Evolutionary conservation across 805 yeast genomes (phyloP).

Genomic region (Komagataella kurtzmanii): DNA sequence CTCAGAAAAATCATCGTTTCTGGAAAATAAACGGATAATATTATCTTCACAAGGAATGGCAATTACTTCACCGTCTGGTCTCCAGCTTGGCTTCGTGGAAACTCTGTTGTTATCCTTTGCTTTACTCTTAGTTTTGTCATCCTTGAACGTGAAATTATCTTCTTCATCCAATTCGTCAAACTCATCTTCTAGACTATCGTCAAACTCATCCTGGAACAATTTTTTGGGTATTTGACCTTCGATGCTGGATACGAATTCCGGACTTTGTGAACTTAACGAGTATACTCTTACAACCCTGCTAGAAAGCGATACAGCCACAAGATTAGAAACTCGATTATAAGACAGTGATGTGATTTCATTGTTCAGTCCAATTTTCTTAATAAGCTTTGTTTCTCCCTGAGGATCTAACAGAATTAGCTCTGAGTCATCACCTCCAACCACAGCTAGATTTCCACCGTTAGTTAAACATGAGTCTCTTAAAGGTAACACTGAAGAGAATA

Average conservation of each 20-base stretch:
- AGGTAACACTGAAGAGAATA: constrained; percentile 28
- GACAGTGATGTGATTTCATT: constrained; percentile 47
- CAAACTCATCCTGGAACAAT: constrained; percentile 15
- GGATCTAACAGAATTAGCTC: constrained; percentile 37
- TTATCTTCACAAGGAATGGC: constrained; percentile 42
- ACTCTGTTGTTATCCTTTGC: constrained; percentile 17
- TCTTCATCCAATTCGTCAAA: constrained; percentile 5
- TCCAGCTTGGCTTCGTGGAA: constrained; percentile 54
- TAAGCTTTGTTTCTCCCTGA: constrained; percentile 4
- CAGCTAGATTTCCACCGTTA: constrained; percentile 43
- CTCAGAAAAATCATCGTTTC: constrained; percentile 2
- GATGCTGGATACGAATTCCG: constrained; percentile 34
- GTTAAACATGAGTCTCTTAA: constrained; percentile 41
- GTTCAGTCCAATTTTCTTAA: constrained; percentile 11
- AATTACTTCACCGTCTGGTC: constrained; percentile 51
- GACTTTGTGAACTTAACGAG: constrained; percentile 40
- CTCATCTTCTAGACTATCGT: constrained; percentile 16
- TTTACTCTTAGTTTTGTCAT: constrained; percentile 1
- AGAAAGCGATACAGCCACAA: constrained; percentile 42
- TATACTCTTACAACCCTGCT: constrained; percentile 47
- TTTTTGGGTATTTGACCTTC: constrained; percentile 24
- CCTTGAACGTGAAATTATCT: constrained; percentile 2
- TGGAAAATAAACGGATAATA: constrained; percentile 10
- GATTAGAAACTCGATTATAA: constrained; percentile 42
- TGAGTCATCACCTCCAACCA: constrained; percentile 58